A percentile compares a stretch with the other conserved stretches of the same genome.
phyloP scores from a whole-genome alignment of 768 basidiomycete species.

The Leucocoprinus leucothites region DNA sequence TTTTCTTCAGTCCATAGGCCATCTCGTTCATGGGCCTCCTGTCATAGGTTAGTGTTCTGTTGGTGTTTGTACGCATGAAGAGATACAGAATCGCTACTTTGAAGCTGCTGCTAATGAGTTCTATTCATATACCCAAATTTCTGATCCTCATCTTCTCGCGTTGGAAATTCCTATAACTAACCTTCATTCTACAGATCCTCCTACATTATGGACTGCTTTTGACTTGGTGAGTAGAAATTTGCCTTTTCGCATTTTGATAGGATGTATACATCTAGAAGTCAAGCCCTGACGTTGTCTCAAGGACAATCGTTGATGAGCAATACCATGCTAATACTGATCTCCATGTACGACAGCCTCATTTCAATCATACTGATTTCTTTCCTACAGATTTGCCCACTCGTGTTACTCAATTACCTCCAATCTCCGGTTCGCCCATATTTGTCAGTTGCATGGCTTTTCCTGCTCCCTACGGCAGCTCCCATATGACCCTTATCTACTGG shows the following conservation, averaged over 20 bases:
- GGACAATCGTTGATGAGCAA: conserved; percentile 68
- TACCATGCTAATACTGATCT: conserved; percentile 90
- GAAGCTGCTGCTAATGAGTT: conserved; percentile 73
- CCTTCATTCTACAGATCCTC: conserved; percentile 14
- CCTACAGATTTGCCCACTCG: conserved; percentile 1
- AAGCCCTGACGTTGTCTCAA: conserved; percentile 81
- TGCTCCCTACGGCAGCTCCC: too few relatives aligned
- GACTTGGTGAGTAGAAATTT: conserved; percentile 24
- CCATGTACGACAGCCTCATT: neutral
- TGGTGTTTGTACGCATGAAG: conserved; percentile 45
- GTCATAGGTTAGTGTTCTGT: conserved; percentile 28
- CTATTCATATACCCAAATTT: conserved; percentile 89
- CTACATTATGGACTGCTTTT: conserved; percentile 10
- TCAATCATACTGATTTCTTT: conserved; percentile 1
- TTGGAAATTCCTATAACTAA: neutral
- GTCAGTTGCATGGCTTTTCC: too few relatives aligned
- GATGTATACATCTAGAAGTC: conserved; percentile 85
- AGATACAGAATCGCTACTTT: conserved; percentile 86
- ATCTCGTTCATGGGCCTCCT: conserved; percentile 13
- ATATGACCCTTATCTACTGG: too few relatives aligned
- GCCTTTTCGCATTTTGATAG: conserved; percentile 24
- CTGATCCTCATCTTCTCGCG: conserved; percentile 44
- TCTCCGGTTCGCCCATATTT: too few relatives aligned
- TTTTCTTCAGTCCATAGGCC: conserved; percentile 13
- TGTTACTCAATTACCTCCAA: neutral